phyloP scores from a whole-genome alignment of 768 basidiomycete species.

The Rhodocollybia butyracea region DNA sequence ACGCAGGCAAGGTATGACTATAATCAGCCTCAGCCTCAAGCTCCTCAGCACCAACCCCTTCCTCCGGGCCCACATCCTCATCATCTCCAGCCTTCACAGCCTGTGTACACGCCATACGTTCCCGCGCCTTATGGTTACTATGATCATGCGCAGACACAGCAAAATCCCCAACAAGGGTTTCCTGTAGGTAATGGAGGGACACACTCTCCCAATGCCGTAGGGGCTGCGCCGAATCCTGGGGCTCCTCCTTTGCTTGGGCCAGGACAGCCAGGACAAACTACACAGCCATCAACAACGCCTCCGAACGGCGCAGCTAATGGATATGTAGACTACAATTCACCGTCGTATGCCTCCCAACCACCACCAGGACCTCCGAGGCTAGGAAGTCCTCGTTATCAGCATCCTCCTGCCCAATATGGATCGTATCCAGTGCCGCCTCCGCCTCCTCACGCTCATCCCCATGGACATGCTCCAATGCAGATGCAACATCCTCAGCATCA shows the following conservation, averaged over 20 bases:
- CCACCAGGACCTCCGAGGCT: conserved; percentile 2
- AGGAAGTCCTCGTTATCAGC: conserved; percentile 3
- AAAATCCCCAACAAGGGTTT: conserved; percentile 6
- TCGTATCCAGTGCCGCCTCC: neutral
- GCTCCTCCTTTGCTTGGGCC: neutral
- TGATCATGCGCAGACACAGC: conserved; percentile 12
- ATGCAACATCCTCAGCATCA: neutral
- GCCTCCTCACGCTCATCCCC: neutral
- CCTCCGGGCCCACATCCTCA: conserved; percentile 1
- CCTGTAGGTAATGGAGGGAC: neutral
- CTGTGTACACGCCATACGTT: neutral
- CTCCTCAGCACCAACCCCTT: conserved; percentile 6
- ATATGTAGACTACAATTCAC: neutral
- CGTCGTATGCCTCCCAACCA: neutral
- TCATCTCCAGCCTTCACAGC: neutral
- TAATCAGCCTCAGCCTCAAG: conserved; percentile 11
- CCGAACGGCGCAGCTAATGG: neutral
- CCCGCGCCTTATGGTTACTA: conserved; percentile 3
- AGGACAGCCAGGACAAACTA: neutral
- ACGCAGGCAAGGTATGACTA: conserved; percentile 11
- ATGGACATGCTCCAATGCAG: neutral
- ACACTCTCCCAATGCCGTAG: neutral
- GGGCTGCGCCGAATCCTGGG: neutral
- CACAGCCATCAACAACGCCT: neutral
- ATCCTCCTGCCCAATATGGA: neutral